Evolutionary conservation across 352 stramenopile species (phyloP).

Genomic region (Phytopythium oedochilum): DNA sequence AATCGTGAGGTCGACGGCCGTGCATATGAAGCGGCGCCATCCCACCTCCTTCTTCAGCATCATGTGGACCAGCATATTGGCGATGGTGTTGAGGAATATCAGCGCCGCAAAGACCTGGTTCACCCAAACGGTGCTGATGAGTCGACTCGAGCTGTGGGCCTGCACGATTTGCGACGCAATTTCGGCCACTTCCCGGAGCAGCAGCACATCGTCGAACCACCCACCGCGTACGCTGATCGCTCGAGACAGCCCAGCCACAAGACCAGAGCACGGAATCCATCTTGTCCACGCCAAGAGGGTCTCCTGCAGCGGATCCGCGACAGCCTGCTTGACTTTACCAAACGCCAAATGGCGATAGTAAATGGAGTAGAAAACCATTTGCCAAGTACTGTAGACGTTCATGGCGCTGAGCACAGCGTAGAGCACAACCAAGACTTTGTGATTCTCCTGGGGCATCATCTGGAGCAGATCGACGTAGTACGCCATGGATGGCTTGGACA

Average conservation of each 20-base stretch:
- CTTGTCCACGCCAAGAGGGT: neutral
- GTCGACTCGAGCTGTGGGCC: conserved; percentile 20
- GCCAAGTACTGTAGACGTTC: conserved; percentile 18
- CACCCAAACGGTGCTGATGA: conserved; percentile 28
- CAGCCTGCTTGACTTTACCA: conserved; percentile 4
- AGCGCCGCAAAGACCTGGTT: conserved; percentile 24
- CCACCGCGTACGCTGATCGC: conserved; percentile 14
- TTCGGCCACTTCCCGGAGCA: conserved; percentile 18
- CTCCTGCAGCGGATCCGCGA: neutral
- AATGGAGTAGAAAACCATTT: conserved; percentile 22
- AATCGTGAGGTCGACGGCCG: conserved; percentile 18
- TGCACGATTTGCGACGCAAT: conserved; percentile 25
- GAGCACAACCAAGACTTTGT: conserved; percentile 12
- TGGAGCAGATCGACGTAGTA: conserved; percentile 23
- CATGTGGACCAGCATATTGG: conserved; percentile 19
- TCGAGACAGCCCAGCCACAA: conserved; percentile 6
- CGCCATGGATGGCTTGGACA: conserved; percentile 18
- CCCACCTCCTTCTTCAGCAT: conserved; percentile 16
- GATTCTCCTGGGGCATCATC: conserved; percentile 29
- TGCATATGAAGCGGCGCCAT: conserved; percentile 17
- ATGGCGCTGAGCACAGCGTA: conserved; percentile 19
- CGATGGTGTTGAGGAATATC: conserved; percentile 29
- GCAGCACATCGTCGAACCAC: conserved; percentile 20
- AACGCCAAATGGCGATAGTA: conserved; percentile 23
- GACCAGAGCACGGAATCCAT: neutral